Percentiles rank a stretch among this genome's conserved stretches.
phyloP scores from a whole-genome alignment of 140 eudicot genomes.

The Cichorium intybus region DNA sequence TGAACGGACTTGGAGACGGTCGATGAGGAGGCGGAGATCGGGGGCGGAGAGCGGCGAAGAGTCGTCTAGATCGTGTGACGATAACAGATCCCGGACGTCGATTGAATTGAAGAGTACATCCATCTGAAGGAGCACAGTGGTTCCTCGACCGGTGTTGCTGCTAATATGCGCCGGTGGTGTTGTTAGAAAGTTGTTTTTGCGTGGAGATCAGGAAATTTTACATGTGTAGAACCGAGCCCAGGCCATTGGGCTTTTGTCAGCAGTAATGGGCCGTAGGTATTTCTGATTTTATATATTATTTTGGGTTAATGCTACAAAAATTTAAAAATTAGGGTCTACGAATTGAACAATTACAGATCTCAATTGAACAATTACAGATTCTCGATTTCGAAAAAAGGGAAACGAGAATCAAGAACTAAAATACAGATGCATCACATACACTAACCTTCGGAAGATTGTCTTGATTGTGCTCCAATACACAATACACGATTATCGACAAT shows the following conservation, averaged over 20 bases:
- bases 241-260: background rate
- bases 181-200: background rate
- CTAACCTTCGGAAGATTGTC: background rate
- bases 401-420: background rate
- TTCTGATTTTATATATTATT: background rate
- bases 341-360: too few relatives aligned
- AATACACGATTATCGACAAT: too few relatives aligned
- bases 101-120: constrained; percentile 70
- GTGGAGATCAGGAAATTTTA: background rate
- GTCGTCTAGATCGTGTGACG: constrained; percentile 68
- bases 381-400: background rate
- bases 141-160: constrained; percentile 17
- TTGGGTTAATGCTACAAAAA: too few relatives aligned
- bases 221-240: background rate
- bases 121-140: constrained; percentile 33
- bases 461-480: background rate
- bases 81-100: constrained; percentile 73
- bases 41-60: constrained; percentile 83
- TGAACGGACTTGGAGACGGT: constrained; percentile 72
- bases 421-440: background rate
- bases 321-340: too few relatives aligned
- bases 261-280: background rate
- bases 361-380: background rate
- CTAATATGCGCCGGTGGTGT: constrained; percentile 21
- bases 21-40: constrained; percentile 92